phyloP scores from a whole-genome alignment of 768 basidiomycete species.

The Harrya chromipes region DNA sequence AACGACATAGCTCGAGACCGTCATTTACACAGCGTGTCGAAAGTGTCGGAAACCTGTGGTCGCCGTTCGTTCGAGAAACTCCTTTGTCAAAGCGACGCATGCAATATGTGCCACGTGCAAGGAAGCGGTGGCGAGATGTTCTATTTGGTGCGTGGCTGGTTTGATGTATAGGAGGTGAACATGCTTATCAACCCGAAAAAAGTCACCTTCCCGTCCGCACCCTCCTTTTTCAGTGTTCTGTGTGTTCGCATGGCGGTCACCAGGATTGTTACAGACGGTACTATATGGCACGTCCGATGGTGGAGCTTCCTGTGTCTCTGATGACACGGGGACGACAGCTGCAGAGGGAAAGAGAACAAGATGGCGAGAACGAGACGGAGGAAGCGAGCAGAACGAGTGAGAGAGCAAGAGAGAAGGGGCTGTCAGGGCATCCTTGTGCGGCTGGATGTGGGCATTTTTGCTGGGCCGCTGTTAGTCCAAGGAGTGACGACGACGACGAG shows the following conservation, averaged over 20 bases:
- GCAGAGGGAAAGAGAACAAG: constrained; percentile 19
- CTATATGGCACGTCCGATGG: constrained; percentile 58
- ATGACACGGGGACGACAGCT: constrained; percentile 22
- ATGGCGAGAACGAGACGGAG: constrained; percentile 12
- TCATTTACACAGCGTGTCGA: constrained; percentile 67
- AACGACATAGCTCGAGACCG: constrained; percentile 58
- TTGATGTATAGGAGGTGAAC: not conserved
- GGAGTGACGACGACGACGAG: constrained; percentile 6
- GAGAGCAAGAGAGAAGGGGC: constrained; percentile 4
- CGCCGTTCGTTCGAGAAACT: constrained; percentile 35
- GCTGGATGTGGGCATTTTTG: constrained; percentile 83
- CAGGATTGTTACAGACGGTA: constrained; percentile 72
- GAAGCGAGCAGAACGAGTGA: constrained; percentile 6
- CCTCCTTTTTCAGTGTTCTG: constrained; percentile 68
- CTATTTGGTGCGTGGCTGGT: constrained; percentile 63
- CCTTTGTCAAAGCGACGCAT: constrained; percentile 40
- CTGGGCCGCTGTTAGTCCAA: constrained; percentile 48
- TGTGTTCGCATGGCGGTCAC: constrained; percentile 81
- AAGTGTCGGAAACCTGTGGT: constrained; percentile 62
- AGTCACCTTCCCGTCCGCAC: constrained; percentile 72
- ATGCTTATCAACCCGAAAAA: constrained; percentile 1
- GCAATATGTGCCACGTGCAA: constrained; percentile 60
- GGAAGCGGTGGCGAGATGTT: constrained; percentile 47
- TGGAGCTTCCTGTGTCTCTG: constrained; percentile 34
- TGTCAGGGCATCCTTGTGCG: constrained; percentile 63